These are phyloP conservation scores for Xerocomellus dryophilus DNA, from an alignment of 768 basidiomycete genomes.

Conservation along the genomic window DNA sequence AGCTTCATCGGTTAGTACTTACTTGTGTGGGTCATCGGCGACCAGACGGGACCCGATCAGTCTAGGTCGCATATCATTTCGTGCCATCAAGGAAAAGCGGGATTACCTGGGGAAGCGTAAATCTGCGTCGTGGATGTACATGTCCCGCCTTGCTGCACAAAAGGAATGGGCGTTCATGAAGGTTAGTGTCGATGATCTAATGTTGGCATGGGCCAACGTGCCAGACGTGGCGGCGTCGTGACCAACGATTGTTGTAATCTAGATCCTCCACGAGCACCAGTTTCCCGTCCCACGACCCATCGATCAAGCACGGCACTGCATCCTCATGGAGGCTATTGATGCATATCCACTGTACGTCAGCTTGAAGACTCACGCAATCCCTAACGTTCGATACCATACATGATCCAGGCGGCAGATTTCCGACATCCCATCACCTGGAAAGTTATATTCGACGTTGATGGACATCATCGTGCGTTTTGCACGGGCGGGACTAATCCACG, in stretches of 20 bases:
- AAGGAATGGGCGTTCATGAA: conserved; percentile 99
- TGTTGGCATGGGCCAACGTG: background rate
- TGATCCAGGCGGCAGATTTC: conserved; percentile 76
- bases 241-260: background rate
- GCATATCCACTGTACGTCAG: conserved; percentile 82
- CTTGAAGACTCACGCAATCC: background rate
- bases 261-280: conserved; percentile 88
- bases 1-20: conserved; percentile 75
- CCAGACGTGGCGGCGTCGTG: background rate
- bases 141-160: conserved; percentile 93
- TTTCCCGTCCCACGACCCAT: conserved; percentile 94
- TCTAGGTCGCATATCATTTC: conserved; percentile 95
- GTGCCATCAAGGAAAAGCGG: conserved; percentile 92
- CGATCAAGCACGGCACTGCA: conserved; percentile 92
- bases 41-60: conserved; percentile 41
- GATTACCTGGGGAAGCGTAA: conserved; percentile 96
- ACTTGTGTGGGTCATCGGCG: background rate
- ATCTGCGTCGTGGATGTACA: conserved; percentile 99
- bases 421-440: conserved; percentile 80
- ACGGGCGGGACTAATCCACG: conserved; percentile 92
- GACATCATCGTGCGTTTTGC: conserved; percentile 95
- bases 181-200: conserved; percentile 39
- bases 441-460: conserved; percentile 90
- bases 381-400: background rate
- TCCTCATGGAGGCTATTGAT: conserved; percentile 95